Evolutionary conservation across 805 yeast genomes (phyloP).

Genomic region (Candida gorgasii): DNA sequence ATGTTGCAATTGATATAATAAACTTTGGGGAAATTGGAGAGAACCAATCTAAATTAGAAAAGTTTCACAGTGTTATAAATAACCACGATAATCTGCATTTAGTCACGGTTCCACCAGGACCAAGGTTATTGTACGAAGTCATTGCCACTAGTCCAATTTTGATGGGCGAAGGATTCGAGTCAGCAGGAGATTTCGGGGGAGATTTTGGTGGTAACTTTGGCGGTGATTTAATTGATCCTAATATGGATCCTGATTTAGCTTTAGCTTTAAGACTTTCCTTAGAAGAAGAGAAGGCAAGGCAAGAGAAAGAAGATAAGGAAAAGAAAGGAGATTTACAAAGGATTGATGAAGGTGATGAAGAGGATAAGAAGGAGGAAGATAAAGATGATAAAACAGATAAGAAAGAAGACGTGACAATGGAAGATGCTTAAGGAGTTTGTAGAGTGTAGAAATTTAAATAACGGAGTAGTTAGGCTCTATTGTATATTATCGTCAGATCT

Average conservation of each 20-base stretch:
- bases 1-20: conserved; percentile 83
- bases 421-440: conserved; percentile 13
- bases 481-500: too few species aligned
- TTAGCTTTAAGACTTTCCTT: conserved; percentile 90
- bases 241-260: conserved; percentile 95
- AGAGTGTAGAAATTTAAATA: background rate
- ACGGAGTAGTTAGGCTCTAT: too few species aligned
- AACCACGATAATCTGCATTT: conserved; percentile 78
- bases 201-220: conserved; percentile 44
- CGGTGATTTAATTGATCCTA: conserved; percentile 63
- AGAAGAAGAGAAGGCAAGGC: conserved; percentile 93
- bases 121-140: conserved; percentile 78
- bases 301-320: conserved; percentile 64
- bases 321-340: conserved; percentile 18
- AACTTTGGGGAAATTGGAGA: conserved; percentile 86
- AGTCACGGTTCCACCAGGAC: conserved; percentile 86
- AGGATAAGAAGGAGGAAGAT: conserved; percentile 27
- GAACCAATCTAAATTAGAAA: conserved; percentile 77
- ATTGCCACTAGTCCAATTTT: conserved; percentile 76
- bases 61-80: conserved; percentile 72
- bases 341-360: conserved; percentile 18
- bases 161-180: conserved; percentile 60
- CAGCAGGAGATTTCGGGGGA: conserved; percentile 44
- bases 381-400: conserved; percentile 15
- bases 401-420: conserved; percentile 20